Conservation (phyloP, 352 stramenopile genomes). For the Peronospora belbahrii region DNA sequence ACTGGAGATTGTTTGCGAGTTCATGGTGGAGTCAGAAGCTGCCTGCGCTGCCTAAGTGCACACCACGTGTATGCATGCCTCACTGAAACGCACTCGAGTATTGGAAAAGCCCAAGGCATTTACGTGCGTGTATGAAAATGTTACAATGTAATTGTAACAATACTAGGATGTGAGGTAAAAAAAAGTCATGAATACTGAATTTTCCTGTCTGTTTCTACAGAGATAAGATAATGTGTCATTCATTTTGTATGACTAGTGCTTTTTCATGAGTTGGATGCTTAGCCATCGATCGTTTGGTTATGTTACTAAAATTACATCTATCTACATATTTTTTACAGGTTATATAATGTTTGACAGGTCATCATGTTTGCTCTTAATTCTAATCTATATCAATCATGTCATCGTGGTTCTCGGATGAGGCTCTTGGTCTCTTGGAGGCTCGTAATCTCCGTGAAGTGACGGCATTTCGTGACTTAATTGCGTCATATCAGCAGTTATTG, state of each 20-base stretch:
- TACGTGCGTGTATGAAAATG: slow-evolving; percentile 5
- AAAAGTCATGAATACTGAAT: slow-evolving; percentile 25
- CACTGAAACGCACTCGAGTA: slow-evolving; percentile 12
- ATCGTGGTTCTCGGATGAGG: slow-evolving; percentile 31
- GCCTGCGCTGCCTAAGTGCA: slow-evolving; percentile 27
- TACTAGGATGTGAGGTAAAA: slow-evolving; percentile 17
- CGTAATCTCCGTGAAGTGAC: slow-evolving; percentile 59
- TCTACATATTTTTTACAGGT: too few species aligned
- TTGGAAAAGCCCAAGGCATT: slow-evolving; percentile 13
- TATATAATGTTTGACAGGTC: too few species aligned
- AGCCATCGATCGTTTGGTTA: too few species aligned
- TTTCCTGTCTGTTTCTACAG: slow-evolving; percentile 7
- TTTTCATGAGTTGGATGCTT: too few species aligned
- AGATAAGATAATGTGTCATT: too few species aligned
- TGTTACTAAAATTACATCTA: too few species aligned
- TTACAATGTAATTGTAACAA: slow-evolving; percentile 20
- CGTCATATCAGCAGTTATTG: slow-evolving; percentile 65
- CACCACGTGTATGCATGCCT: too few species aligned
- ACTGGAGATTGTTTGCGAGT: slow-evolving; percentile 34
- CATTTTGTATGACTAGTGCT: too few species aligned
- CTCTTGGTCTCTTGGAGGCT: slow-evolving; percentile 46
- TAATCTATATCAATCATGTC: background rate
- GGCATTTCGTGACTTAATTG: slow-evolving; percentile 48
- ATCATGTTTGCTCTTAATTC: too few species aligned
- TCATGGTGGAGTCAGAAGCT: slow-evolving; percentile 30